Conservation (phyloP, 1,139 yeast species). For the Candida smagusa region DNA sequence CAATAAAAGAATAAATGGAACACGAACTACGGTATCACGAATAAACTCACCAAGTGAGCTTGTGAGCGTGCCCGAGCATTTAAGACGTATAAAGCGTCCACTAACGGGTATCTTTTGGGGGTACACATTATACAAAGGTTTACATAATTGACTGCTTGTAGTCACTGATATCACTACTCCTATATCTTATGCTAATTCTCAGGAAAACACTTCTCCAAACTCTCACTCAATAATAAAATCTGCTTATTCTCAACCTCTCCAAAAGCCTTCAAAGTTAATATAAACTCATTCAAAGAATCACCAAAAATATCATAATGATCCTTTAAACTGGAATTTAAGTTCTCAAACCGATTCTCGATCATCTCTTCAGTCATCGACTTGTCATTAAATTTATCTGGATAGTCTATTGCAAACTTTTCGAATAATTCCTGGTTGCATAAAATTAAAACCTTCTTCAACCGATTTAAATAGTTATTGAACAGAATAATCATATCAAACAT, state of each 20-base stretch:
- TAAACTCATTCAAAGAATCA: constrained; percentile 50
- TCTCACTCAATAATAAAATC: constrained; percentile 50
- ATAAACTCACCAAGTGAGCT: no score
- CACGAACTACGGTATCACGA: no score
- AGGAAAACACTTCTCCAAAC: constrained; percentile 45
- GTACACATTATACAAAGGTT: no score
- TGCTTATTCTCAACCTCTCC: constrained; percentile 66
- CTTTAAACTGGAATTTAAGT: constrained; percentile 46
- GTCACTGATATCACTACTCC: no score
- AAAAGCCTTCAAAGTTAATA: constrained; percentile 50
- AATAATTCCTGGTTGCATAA: constrained; percentile 48
- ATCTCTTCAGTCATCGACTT: constrained; percentile 35
- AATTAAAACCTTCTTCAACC: constrained; percentile 55
- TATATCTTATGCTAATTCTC: constrained; percentile 15
- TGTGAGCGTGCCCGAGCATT: no score
- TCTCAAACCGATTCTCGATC: constrained; percentile 40
- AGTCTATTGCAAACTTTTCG: constrained; percentile 33
- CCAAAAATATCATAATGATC: constrained; percentile 56
- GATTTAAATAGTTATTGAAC: constrained; percentile 53
- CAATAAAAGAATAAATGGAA: no score
- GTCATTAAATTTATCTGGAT: constrained; percentile 39
- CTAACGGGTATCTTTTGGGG: no score
- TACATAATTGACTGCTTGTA: no score
- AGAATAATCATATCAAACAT: constrained; percentile 48
- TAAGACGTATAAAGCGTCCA: no score